Conservation (phyloP, 2,329 filamentous ascomycete genomes). For the Purpureocillium lavendulum region DNA sequence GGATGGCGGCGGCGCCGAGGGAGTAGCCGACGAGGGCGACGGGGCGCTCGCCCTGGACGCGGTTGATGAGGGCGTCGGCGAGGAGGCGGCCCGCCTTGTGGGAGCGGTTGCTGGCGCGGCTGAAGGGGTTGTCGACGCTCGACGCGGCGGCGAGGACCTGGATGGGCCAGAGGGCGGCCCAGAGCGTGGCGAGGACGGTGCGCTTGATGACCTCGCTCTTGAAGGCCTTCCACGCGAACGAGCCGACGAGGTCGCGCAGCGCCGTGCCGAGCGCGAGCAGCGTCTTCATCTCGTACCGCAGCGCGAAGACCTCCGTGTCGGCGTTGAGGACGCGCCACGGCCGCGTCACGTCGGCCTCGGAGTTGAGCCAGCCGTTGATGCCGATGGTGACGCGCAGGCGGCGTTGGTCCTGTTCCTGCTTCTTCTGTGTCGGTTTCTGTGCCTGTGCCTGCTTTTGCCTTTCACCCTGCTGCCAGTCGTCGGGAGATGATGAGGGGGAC, state of each 20-base stretch:
- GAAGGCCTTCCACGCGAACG: conserved; percentile 66
- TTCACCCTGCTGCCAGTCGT: no score
- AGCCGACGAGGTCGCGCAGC: conserved; percentile 62
- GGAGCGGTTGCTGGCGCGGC: conserved; percentile 64
- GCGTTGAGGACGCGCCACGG: conserved; percentile 71
- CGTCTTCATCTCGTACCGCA: conserved; percentile 74
- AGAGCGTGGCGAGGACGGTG: conserved; percentile 60
- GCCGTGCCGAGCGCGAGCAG: conserved; percentile 69
- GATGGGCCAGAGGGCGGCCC: conserved; percentile 63
- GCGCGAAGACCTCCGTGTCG: conserved; percentile 71
- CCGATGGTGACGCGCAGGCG: conserved; percentile 75
- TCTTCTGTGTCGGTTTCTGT: conserved; percentile 4
- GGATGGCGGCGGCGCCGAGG: conserved; percentile 73
- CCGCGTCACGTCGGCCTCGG: conserved; percentile 64
- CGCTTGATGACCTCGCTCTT: conserved; percentile 67
- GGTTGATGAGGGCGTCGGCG: conserved; percentile 75
- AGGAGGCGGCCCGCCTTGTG: conserved; percentile 75
- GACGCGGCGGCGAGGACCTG: conserved; percentile 57
- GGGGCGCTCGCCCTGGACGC: conserved; percentile 71
- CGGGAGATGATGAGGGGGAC: neutral
- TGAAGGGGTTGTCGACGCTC: conserved; percentile 75
- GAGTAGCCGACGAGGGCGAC: conserved; percentile 78
- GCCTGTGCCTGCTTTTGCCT: no score
- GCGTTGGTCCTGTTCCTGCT: conserved; percentile 22
- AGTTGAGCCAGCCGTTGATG: conserved; percentile 77